Percentiles rank a stretch among this genome's conserved stretches.
phyloP scores from a whole-genome alignment of 2,329 filamentous ascomycete species.

The Stagonosporopsis chrysanthemi region DNA sequence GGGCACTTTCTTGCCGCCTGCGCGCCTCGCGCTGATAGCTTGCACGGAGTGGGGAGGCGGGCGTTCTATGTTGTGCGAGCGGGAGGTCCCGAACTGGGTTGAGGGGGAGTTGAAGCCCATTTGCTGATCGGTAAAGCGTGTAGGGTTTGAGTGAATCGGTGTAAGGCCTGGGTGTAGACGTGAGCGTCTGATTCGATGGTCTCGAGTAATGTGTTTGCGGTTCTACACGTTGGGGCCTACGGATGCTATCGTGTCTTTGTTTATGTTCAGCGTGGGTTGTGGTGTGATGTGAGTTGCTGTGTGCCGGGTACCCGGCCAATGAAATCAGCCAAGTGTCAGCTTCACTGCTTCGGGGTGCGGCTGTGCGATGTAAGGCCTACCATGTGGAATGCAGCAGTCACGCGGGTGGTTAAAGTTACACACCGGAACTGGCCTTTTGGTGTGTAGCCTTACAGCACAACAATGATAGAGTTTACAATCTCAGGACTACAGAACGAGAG shows the following conservation, averaged over 20 bases:
- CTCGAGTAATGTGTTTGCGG: not conserved
- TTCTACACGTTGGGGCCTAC: not conserved
- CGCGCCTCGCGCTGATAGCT: constrained; percentile 26
- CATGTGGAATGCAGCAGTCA: not conserved
- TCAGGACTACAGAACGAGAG: too few species aligned
- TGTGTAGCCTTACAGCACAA: too few species aligned
- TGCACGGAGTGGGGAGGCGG: constrained; percentile 26
- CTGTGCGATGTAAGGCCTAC: not conserved
- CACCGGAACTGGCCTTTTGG: too few species aligned
- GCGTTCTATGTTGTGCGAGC: not conserved
- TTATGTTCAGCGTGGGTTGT: not conserved
- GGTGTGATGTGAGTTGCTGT: not conserved
- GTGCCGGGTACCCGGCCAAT: constrained; percentile 7
- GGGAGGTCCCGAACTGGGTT: not conserved
- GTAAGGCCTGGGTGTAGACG: too few species aligned
- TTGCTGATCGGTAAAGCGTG: too few species aligned
- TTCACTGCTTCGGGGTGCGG: not conserved
- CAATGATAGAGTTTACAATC: too few species aligned
- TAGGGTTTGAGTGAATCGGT: not conserved
- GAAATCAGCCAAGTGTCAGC: constrained; percentile 8
- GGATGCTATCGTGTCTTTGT: not conserved
- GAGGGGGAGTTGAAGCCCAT: not conserved
- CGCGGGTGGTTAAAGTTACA: too few species aligned
- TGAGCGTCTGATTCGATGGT: not conserved
- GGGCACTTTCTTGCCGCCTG: constrained; percentile 27